A percentile compares a stretch with the other conserved stretches of the same genome.
Evolutionary conservation across 176 grass and related monocot genomes (phyloP).

Genomic region (Cenchrus purpureus): DNA sequence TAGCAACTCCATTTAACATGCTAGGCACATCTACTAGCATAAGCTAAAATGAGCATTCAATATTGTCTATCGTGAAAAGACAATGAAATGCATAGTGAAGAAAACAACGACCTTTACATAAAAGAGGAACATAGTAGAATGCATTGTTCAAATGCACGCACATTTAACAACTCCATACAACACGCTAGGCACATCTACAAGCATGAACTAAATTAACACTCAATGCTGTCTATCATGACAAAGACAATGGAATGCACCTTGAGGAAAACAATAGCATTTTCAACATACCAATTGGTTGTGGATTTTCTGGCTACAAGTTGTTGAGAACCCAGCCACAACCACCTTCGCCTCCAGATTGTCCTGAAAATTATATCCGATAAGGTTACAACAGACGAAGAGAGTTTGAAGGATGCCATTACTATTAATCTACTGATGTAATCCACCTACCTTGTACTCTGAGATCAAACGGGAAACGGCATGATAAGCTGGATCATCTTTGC

Average conservation of each 20-base stretch:
- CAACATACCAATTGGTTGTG: constrained; percentile 93
- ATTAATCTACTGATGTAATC: constrained; percentile 9
- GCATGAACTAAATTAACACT: constrained; percentile 29
- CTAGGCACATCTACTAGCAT: constrained; percentile 13
- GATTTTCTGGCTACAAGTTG: constrained; percentile 99
- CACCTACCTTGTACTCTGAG: constrained; percentile 72
- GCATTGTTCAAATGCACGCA: neutral
- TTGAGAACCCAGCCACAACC: constrained; percentile 90
- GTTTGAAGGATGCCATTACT: neutral
- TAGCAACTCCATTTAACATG: neutral
- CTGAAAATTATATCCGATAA: constrained; percentile 66
- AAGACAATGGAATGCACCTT: neutral
- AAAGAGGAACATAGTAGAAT: constrained; percentile 13
- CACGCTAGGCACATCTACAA: constrained; percentile 2
- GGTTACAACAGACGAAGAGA: constrained; percentile 23
- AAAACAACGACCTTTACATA: constrained; percentile 39
- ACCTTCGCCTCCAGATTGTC: constrained; percentile 85
- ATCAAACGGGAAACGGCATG: constrained; percentile 74
- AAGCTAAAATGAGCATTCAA: constrained; percentile 31
- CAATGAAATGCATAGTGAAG: neutral
- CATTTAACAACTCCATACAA: neutral
- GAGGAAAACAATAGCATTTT: constrained; percentile 23
- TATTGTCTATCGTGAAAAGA: neutral
- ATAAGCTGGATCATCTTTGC: constrained; percentile 88
- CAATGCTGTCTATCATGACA: constrained; percentile 2